A percentile compares a stretch with the other conserved stretches of the same genome.
Conservation (phyloP, 2,329 filamentous ascomycete species). For the Penicillium olsonii region DNA sequence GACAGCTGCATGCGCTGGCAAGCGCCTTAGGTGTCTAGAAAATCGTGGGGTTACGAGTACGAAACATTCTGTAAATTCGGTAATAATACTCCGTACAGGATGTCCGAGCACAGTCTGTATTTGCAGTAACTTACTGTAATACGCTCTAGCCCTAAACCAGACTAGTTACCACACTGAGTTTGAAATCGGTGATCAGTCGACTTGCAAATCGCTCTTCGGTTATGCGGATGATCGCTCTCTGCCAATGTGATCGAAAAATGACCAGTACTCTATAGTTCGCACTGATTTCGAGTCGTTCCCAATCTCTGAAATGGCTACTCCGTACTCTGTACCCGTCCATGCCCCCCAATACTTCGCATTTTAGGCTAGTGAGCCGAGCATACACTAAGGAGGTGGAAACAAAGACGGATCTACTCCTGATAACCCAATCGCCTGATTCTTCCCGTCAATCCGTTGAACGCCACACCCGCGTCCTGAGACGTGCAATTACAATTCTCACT, state of each 20-base stretch:
- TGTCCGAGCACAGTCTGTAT: background rate
- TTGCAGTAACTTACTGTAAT: background rate
- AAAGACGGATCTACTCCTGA: slow-evolving; percentile 6
- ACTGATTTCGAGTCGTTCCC: background rate
- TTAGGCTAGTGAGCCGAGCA: background rate
- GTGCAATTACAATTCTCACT: background rate
- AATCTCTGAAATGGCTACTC: background rate
- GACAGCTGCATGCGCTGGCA: slow-evolving; percentile 19
- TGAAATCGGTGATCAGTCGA: slow-evolving; percentile 1
- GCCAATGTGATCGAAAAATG: no score
- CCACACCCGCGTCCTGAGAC: slow-evolving; percentile 15
- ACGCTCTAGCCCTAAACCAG: slow-evolving; percentile 1
- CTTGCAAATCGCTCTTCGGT: background rate
- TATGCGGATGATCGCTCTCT: background rate
- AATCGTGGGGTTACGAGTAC: background rate
- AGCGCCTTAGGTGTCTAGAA: slow-evolving; percentile 9
- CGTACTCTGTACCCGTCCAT: no score
- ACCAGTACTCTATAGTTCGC: no score
- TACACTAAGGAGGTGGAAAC: background rate
- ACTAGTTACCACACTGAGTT: background rate
- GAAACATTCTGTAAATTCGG: background rate
- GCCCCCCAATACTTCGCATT: background rate
- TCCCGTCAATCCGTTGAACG: slow-evolving; percentile 7
- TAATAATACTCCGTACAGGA: background rate
- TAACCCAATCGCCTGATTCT: slow-evolving; percentile 18